Conservation (phyloP, 768 basidiomycete genomes). For the Suillus plorans region DNA sequence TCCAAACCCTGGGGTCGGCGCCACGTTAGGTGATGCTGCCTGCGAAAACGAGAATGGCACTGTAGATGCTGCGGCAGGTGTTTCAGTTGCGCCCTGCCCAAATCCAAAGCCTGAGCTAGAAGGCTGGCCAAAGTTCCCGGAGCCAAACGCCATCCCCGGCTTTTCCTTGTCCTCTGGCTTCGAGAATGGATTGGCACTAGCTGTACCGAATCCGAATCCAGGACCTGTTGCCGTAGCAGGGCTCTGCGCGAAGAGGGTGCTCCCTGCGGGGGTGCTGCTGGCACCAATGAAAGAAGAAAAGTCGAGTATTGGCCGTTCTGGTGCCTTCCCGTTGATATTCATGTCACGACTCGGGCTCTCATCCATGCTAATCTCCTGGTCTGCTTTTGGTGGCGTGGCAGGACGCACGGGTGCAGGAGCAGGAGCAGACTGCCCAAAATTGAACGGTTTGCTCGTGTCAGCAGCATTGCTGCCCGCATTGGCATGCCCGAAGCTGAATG, state of each 20-base stretch:
- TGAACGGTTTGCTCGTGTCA: constrained; percentile 53
- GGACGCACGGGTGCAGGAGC: constrained; percentile 41
- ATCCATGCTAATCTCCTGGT: constrained; percentile 76
- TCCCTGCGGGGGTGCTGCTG: constrained; percentile 29
- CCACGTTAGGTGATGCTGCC: constrained; percentile 33
- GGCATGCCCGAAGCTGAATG: constrained; percentile 51
- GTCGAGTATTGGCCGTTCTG: constrained; percentile 40
- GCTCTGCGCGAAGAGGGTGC: constrained; percentile 35
- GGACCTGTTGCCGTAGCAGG: constrained; percentile 30
- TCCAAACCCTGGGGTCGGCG: constrained; percentile 41
- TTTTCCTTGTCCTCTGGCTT: constrained; percentile 46
- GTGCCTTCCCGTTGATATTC: constrained; percentile 43
- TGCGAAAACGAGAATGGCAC: constrained; percentile 51
- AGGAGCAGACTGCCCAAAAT: constrained; percentile 45
- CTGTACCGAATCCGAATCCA: constrained; percentile 34
- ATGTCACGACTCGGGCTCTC: constrained; percentile 75
- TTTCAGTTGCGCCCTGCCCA: constrained; percentile 40
- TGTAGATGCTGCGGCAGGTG: constrained; percentile 39
- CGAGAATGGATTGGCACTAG: constrained; percentile 45
- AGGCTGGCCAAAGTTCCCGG: constrained; percentile 43
- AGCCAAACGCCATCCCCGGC: constrained; percentile 39
- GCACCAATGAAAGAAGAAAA: constrained; percentile 49
- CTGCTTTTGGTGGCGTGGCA: constrained; percentile 64
- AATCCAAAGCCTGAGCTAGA: constrained; percentile 46
- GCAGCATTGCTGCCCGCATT: constrained; percentile 33